These are phyloP conservation scores for Colletotrichum limetticola DNA, from an alignment of 2,329 filamentous ascomycete genomes.

Conservation along the genomic window DNA sequence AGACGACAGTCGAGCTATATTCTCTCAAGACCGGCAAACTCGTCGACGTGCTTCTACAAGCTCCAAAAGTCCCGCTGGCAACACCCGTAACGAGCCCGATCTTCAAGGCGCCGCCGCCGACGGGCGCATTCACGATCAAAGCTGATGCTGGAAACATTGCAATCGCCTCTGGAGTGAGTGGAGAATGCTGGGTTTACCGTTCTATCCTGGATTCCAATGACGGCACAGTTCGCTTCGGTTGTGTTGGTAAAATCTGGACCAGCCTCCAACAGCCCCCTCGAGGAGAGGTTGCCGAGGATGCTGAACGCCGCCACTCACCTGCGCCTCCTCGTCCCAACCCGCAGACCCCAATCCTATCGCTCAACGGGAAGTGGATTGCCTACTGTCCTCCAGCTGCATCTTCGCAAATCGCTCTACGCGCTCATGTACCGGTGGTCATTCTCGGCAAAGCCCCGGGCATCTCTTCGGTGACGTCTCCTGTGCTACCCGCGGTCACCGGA, in stretches of 20 bases:
- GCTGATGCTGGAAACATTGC: conserved; percentile 78
- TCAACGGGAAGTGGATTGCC: conserved; percentile 81
- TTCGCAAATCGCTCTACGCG: conserved; percentile 76
- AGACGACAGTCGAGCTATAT: conserved; percentile 90
- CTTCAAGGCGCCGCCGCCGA: conserved; percentile 75
- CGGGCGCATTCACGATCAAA: conserved; percentile 78
- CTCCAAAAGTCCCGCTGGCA: conserved; percentile 70
- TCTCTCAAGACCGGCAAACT: conserved; percentile 81
- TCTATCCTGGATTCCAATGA: conserved; percentile 58
- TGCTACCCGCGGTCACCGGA: conserved; percentile 73
- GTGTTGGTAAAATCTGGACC: conserved; percentile 93
- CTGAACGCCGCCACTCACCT: conserved; percentile 50
- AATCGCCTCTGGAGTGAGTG: conserved; percentile 83
- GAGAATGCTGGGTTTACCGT: conserved; percentile 85
- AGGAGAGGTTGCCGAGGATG: conserved; percentile 59
- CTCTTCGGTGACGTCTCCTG: conserved; percentile 72
- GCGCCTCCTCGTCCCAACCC: conserved; percentile 53
- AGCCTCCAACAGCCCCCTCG: conserved; percentile 73
- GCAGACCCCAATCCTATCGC: conserved; percentile 73
- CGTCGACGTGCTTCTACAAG: conserved; percentile 78
- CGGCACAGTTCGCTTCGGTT: conserved; percentile 62
- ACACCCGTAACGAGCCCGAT: conserved; percentile 69
- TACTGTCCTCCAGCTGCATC: conserved; percentile 80
- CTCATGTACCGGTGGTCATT: conserved; percentile 67
- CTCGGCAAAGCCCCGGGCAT: conserved; percentile 66